Evolutionary conservation across 1,284 basidiomycete species (phyloP).

Genomic region (Cerioporus squamosus): DNA sequence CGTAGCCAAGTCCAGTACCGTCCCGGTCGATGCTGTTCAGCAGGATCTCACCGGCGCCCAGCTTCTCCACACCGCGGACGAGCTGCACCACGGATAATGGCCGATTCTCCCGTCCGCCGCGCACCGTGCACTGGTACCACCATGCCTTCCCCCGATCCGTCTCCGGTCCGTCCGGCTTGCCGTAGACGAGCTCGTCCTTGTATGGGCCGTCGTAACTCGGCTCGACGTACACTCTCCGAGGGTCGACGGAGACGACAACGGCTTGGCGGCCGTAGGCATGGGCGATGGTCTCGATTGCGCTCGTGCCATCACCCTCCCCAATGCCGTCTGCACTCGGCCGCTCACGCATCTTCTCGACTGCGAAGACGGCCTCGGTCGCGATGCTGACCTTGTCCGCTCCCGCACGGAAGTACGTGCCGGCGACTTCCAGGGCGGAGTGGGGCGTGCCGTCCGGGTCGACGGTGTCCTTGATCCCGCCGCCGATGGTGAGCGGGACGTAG

Average conservation of each 20-base stretch:
- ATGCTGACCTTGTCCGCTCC: constrained; percentile 99
- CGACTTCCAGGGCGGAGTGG: constrained; percentile 90
- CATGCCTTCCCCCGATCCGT: constrained; percentile 79
- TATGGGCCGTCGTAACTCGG: constrained; percentile 71
- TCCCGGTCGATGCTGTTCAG: constrained; percentile 98
- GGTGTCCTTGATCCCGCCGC: constrained; percentile 97
- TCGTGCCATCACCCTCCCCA: constrained; percentile 64
- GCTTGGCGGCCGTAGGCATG: constrained; percentile 94
- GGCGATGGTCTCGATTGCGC: constrained; percentile 94
- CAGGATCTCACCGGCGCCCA: constrained; percentile 96
- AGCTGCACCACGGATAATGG: constrained; percentile 93
- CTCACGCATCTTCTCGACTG: constrained; percentile 83
- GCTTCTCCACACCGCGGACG: constrained; percentile 83
- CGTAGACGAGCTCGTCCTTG: constrained; percentile 68
- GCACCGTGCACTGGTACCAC: constrained; percentile 99
- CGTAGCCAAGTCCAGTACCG: constrained; percentile 93
- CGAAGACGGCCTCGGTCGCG: constrained; percentile 93
- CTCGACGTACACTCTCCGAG: constrained; percentile 87
- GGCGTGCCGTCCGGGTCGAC: constrained; percentile 94
- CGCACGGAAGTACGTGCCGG: constrained; percentile 94
- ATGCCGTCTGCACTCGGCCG: constrained; percentile 38
- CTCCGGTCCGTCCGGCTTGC: constrained; percentile 51
- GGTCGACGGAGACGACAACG: constrained; percentile 98
- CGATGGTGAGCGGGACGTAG: constrained; percentile 98
- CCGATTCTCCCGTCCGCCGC: constrained; percentile 89